Conservation (phyloP, 73 alveolate species). For the Symbiodinium pilosum region DNA sequence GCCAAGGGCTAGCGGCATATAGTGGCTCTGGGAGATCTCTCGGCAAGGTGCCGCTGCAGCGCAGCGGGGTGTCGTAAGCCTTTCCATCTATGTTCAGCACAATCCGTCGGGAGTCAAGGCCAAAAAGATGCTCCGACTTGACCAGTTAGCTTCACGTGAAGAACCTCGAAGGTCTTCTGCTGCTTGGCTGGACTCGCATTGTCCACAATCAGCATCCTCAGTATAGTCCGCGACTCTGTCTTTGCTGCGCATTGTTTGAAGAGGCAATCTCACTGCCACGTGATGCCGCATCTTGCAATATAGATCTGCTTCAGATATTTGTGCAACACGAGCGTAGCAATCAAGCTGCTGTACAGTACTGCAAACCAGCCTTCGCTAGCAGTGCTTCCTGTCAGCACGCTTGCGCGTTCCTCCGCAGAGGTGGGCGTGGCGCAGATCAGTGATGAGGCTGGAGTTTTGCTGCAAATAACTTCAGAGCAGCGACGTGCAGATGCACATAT, state of each 20-base stretch:
- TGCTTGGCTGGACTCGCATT: background rate
- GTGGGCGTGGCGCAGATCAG: conserved; percentile 6
- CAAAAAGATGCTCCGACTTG: too few species aligned
- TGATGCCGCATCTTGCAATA: too few species aligned
- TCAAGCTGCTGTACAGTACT: too few species aligned
- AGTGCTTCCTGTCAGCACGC: too few species aligned
- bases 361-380: too few species aligned
- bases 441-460: background rate
- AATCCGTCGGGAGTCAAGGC: background rate
- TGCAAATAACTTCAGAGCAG: background rate
- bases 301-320: too few species aligned
- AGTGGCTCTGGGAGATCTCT: background rate
- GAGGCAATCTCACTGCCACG: too few species aligned
- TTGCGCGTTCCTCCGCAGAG: background rate
- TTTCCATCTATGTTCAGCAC: background rate
- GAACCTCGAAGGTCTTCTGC: background rate
- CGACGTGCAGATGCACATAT: too few species aligned
- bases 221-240: too few species aligned
- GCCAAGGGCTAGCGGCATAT: background rate
- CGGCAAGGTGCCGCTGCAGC: background rate
- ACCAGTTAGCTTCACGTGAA: too few species aligned
- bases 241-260: too few species aligned
- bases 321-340: too few species aligned
- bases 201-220: background rate
- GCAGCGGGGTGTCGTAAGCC: background rate